phyloP scores from a whole-genome alignment of 768 basidiomycete species.

The Tulasnella sp. region DNA sequence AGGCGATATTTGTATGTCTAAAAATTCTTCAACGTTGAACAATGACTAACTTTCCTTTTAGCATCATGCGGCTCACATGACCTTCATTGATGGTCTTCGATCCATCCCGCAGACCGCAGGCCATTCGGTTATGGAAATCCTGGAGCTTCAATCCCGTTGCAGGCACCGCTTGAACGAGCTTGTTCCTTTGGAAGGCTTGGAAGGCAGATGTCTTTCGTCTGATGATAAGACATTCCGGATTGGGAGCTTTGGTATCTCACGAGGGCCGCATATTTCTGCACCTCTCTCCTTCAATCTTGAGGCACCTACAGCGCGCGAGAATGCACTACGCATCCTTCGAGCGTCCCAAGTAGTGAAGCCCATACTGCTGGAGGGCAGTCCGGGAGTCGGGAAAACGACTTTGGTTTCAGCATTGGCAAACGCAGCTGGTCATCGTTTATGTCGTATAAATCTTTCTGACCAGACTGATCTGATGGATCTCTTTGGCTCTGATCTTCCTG shows the following conservation, averaged over 20 bases:
- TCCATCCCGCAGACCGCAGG: constrained; percentile 60
- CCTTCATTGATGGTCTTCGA: constrained; percentile 76
- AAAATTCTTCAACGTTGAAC: neutral
- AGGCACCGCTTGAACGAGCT: too few relatives aligned
- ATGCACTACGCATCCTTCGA: constrained; percentile 76
- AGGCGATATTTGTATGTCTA: constrained; percentile 16
- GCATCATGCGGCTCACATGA: constrained; percentile 92
- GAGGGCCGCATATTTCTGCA: constrained; percentile 35
- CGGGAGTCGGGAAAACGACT: constrained; percentile 96
- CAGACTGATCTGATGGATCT: constrained; percentile 95
- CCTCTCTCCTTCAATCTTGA: constrained; percentile 56
- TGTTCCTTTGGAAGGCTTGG: neutral
- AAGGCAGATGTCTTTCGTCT: neutral
- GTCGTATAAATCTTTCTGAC: constrained; percentile 93
- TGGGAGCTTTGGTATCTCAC: constrained; percentile 59
- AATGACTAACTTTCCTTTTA: constrained; percentile 25
- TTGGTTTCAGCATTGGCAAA: constrained; percentile 77
- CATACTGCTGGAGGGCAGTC: constrained; percentile 91
- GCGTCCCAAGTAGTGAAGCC: constrained; percentile 86
- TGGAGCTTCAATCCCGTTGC: constrained; percentile 52
- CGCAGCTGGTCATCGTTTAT: constrained; percentile 61
- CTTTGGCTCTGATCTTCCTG: constrained; percentile 91
- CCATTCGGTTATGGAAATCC: constrained; percentile 38
- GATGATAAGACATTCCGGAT: constrained; percentile 33
- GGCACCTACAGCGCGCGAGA: constrained; percentile 79